Conservation (phyloP, 495 filamentous ascomycete species). For the Tuber borchii region DNA sequence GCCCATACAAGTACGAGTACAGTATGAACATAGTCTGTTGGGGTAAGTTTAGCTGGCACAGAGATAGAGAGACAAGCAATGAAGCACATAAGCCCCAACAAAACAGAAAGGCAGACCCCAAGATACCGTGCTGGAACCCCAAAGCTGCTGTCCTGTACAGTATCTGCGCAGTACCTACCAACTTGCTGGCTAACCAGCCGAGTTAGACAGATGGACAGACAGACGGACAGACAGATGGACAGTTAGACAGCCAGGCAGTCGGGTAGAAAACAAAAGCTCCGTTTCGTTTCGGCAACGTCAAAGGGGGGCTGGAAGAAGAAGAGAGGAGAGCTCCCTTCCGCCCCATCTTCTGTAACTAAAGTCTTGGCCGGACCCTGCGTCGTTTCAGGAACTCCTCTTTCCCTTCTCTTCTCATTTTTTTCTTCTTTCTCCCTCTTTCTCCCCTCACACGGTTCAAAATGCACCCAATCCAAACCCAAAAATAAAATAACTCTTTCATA, state of each 20-base stretch:
- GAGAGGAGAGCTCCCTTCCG: background rate
- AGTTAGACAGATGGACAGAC: background rate
- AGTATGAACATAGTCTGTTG: background rate
- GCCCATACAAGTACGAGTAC: background rate
- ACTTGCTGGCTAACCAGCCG: background rate
- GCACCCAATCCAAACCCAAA: background rate
- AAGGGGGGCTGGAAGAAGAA: background rate
- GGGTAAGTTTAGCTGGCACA: background rate
- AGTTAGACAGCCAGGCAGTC: background rate
- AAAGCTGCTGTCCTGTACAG: background rate
- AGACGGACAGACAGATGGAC: background rate
- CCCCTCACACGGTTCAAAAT: background rate
- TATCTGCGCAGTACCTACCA: background rate
- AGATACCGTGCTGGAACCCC: background rate
- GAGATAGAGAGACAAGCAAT: background rate
- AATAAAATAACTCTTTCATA: background rate
- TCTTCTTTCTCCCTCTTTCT: background rate
- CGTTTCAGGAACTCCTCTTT: slow-evolving; percentile 32
- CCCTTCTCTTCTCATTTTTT: slow-evolving; percentile 16
- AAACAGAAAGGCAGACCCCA: background rate
- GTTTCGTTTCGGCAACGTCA: background rate
- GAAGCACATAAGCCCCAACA: background rate
- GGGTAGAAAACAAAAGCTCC: background rate
- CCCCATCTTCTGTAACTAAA: background rate
- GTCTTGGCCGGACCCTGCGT: slow-evolving; percentile 35